phyloP scores from a whole-genome alignment of 345 rosid genomes.

The Anacardium occidentale region DNA sequence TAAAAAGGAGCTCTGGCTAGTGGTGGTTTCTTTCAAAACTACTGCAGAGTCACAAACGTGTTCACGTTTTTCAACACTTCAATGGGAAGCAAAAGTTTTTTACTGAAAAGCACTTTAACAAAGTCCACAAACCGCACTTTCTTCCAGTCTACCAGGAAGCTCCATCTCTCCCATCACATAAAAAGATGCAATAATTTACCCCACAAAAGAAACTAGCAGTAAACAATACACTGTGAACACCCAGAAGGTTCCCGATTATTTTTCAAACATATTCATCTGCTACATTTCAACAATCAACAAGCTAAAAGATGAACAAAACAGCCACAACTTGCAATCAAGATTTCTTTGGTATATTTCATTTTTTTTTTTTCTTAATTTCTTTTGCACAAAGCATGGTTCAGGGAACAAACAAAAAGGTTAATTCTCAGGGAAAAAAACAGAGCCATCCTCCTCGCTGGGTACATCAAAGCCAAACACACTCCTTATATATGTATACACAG shows the following conservation, averaged over 20 bases:
- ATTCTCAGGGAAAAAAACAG: background rate
- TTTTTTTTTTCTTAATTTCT: no score
- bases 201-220: background rate
- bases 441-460: slow-evolving; percentile 16
- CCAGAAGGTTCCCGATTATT: no score
- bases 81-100: background rate
- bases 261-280: background rate
- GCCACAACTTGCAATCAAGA: background rate
- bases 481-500: slow-evolving; percentile 20
- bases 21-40: background rate
- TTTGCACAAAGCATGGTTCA: background rate
- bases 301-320: background rate
- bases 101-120: background rate
- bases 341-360: background rate
- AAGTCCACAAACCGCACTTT: background rate
- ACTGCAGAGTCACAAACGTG: background rate
- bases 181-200: background rate
- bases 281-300: background rate
- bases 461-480: slow-evolving; percentile 17
- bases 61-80: background rate
- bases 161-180: background rate
- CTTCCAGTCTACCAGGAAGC: slow-evolving; percentile 7
- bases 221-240: background rate
- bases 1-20: background rate
- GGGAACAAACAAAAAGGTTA: background rate